phyloP scores from a whole-genome alignment of 2,329 filamentous ascomycete genomes.

The Akanthomyces uredinophilus region DNA sequence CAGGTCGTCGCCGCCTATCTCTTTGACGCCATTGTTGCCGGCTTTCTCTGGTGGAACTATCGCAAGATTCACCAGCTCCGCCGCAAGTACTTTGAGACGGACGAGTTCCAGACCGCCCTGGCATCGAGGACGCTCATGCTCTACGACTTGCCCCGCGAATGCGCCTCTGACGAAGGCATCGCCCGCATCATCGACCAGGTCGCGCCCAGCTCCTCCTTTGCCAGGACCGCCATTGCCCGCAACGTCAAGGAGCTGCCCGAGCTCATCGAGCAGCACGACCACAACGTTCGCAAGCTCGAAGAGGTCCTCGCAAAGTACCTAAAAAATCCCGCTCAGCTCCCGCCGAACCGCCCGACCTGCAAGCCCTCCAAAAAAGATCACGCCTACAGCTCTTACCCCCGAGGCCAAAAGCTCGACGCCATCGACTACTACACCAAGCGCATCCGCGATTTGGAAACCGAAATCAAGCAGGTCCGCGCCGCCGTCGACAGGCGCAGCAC shows the following conservation, averaged over 20 bases:
- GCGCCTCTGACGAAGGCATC: constrained; percentile 80
- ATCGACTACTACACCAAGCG: constrained; percentile 88
- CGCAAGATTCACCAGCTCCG: constrained; percentile 64
- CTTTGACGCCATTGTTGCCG: constrained; percentile 70
- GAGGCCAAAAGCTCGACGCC: constrained; percentile 76
- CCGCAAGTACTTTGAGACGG: constrained; percentile 73
- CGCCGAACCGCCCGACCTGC: constrained; percentile 70
- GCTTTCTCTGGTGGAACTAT: constrained; percentile 90
- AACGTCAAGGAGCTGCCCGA: constrained; percentile 88
- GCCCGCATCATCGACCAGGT: constrained; percentile 75
- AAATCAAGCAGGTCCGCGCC: constrained; percentile 78
- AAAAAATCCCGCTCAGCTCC: constrained; percentile 77
- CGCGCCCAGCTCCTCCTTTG: constrained; percentile 71
- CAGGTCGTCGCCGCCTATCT: constrained; percentile 56
- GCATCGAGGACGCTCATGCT: constrained; percentile 72
- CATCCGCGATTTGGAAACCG: constrained; percentile 74
- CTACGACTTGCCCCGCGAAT: constrained; percentile 75
- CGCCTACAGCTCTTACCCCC: constrained; percentile 57
- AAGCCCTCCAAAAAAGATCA: constrained; percentile 75
- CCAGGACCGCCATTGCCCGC: constrained; percentile 76
- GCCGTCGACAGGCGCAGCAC: constrained; percentile 83
- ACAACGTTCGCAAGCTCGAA: constrained; percentile 77
- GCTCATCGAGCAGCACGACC: constrained; percentile 77
- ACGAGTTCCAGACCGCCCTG: constrained; percentile 83
- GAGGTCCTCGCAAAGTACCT: constrained; percentile 82